Evolutionary conservation across 768 basidiomycete species (phyloP).

Genomic region (Chalciporus pseudorubinellus): DNA sequence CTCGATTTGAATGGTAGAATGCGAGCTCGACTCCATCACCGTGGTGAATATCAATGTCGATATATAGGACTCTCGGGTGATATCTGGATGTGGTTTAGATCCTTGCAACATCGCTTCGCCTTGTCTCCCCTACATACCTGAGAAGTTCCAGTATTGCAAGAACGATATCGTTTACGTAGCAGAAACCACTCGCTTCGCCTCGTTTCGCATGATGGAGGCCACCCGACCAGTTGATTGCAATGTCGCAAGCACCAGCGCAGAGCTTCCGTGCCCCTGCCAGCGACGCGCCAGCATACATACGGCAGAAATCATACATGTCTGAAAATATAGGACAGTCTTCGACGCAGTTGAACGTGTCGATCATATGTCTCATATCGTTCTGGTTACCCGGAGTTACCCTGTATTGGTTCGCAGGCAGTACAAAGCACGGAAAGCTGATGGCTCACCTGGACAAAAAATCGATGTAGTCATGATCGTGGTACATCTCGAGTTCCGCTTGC

Average conservation of each 20-base stretch:
- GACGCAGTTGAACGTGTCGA: constrained; percentile 89
- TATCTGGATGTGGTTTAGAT: constrained; percentile 50
- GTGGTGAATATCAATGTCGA: constrained; percentile 99
- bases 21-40: constrained; percentile 98
- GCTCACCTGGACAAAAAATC: constrained; percentile 89
- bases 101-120: not conserved
- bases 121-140: constrained; percentile 44
- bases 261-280: constrained; percentile 90
- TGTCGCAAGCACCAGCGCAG: constrained; percentile 82
- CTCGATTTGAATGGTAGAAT: constrained; percentile 97
- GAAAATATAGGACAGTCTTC: constrained; percentile 97
- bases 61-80: constrained; percentile 92
- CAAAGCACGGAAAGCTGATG: not conserved
- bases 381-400: constrained; percentile 84
- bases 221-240: constrained; percentile 98
- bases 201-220: constrained; percentile 98
- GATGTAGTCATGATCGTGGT: constrained; percentile 94
- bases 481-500: constrained; percentile 81
- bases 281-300: constrained; percentile 90
- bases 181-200: constrained; percentile 97
- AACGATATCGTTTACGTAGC: constrained; percentile 97
- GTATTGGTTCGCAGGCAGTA: not conserved
- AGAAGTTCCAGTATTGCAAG: constrained; percentile 91
- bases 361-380: constrained; percentile 67
- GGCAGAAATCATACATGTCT: constrained; percentile 92